Percentiles rank a stretch among this genome's conserved stretches.
These are phyloP conservation scores for Naganishia cerealis DNA, from an alignment of 1,284 basidiomycete genomes.

Conservation along the genomic window DNA sequence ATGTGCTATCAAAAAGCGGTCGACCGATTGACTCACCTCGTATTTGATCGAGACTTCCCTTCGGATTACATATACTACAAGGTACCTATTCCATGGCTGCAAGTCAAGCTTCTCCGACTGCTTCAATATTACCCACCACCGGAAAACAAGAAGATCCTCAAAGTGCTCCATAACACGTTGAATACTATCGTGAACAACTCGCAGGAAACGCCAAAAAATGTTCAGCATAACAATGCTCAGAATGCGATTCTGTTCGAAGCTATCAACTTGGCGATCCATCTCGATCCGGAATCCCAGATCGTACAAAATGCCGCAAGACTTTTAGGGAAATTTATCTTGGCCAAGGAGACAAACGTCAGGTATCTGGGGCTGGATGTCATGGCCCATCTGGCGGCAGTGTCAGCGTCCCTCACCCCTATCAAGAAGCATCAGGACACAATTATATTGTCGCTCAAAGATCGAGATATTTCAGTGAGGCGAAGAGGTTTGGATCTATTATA, in stretches of 20 bases:
- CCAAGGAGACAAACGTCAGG: slow-evolving; percentile 96
- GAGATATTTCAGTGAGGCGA: slow-evolving; percentile 93
- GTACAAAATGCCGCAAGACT: slow-evolving; percentile 88
- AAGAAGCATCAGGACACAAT: slow-evolving; percentile 96
- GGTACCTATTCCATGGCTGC: slow-evolving; percentile 95
- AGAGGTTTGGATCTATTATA: slow-evolving; percentile 93
- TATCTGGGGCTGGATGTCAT: slow-evolving; percentile 97
- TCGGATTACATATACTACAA: slow-evolving; percentile 89
- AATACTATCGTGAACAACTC: slow-evolving; percentile 90
- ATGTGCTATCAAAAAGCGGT: slow-evolving; percentile 94
- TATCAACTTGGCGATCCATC: slow-evolving; percentile 92
- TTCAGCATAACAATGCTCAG: slow-evolving; percentile 98
- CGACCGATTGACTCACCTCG: slow-evolving; percentile 80
- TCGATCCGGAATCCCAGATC: slow-evolving; percentile 86
- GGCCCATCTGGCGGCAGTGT: slow-evolving; percentile 93
- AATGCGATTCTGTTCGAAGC: slow-evolving; percentile 98
- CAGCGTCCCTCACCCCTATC: slow-evolving; percentile 83
- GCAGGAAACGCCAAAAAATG: slow-evolving; percentile 85
- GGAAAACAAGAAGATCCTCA: slow-evolving; percentile 77
- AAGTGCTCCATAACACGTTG: slow-evolving; percentile 77
- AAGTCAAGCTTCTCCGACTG: slow-evolving; percentile 89
- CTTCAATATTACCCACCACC: slow-evolving; percentile 94
- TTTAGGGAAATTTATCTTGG: slow-evolving; percentile 91
- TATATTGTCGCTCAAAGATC: slow-evolving; percentile 88
- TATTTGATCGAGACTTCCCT: slow-evolving; percentile 84